Conservation (phyloP, 192 early-diverging fungal genomes). For the Coemansia sp. region DNA sequence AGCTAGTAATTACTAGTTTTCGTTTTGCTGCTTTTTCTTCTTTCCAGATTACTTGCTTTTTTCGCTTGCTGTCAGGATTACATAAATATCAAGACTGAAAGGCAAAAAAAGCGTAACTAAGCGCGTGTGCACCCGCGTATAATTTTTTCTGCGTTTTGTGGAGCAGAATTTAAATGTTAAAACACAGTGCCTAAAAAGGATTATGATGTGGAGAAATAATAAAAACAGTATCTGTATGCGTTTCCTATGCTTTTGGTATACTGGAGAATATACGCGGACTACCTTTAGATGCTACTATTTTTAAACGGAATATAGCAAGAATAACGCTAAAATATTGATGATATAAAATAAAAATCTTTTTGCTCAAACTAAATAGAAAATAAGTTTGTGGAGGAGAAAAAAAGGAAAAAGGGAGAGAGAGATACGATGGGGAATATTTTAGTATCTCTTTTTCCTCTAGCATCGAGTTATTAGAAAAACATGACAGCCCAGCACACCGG, state of each 20-base stretch:
- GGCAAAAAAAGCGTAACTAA: background rate
- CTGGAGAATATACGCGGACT: background rate
- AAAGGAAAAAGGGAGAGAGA: background rate
- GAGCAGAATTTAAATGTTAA: background rate
- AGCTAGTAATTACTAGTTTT: conserved; percentile 12
- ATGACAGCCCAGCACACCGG: background rate
- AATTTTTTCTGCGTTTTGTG: background rate
- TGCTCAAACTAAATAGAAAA: conserved; percentile 3
- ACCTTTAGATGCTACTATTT: conserved; percentile 1
- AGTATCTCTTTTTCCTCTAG: background rate
- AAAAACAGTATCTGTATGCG: background rate
- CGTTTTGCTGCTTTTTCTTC: background rate
- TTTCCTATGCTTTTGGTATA: background rate
- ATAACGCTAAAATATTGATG: background rate
- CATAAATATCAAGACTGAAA: background rate
- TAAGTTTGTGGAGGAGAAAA: background rate
- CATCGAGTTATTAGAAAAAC: background rate
- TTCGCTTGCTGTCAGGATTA: background rate
- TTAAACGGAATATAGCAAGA: background rate
- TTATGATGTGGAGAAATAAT: background rate
- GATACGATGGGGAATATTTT: background rate
- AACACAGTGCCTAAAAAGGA: background rate
- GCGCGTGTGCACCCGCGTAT: background rate
- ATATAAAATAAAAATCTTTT: background rate
- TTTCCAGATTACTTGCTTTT: background rate